Conservation (phyloP, 2,329 filamentous ascomycete genomes). For the Cladophialophora bantiana region DNA sequence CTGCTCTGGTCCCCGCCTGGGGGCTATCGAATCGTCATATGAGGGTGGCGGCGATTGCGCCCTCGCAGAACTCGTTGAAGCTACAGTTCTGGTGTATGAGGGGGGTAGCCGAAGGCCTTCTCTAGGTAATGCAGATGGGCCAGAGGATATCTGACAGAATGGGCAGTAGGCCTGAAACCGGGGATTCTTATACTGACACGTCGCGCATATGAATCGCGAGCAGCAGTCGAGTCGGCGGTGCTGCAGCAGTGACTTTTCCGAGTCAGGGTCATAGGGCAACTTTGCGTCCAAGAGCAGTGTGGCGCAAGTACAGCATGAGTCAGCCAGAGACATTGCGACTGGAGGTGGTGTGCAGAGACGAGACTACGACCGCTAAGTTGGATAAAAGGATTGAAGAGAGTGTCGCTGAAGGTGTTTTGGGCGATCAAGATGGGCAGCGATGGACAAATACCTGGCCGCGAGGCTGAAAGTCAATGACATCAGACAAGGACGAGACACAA, state of each 20-base stretch:
- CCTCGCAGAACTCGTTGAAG: constrained; percentile 4
- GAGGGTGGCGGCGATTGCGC: constrained; percentile 28
- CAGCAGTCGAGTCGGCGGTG: constrained; percentile 74
- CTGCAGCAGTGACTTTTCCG: constrained; percentile 66
- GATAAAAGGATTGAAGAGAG: constrained; percentile 1
- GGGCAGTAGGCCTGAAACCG: constrained; percentile 73
- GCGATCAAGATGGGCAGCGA: no score
- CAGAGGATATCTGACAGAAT: constrained; percentile 76
- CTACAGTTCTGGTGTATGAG: constrained; percentile 38
- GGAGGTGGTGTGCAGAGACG: background rate
- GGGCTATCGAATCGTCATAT: constrained; percentile 28
- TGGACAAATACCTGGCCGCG: background rate
- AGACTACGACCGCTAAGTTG: background rate
- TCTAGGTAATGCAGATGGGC: constrained; percentile 66
- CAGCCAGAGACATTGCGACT: constrained; percentile 23
- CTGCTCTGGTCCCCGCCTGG: constrained; percentile 16
- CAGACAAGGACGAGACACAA: background rate
- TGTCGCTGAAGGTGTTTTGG: background rate
- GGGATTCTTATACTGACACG: constrained; percentile 70
- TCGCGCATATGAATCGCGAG: constrained; percentile 72
- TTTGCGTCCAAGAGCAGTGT: constrained; percentile 64
- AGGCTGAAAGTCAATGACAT: constrained; percentile 6
- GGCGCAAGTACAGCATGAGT: constrained; percentile 73
- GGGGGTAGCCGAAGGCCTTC: constrained; percentile 60
- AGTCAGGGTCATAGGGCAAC: constrained; percentile 60